A percentile compares a stretch with the other conserved stretches of the same genome.
phyloP scores from a whole-genome alignment of 2,329 filamentous ascomycete genomes.

The Dactylellina cionopaga region DNA sequence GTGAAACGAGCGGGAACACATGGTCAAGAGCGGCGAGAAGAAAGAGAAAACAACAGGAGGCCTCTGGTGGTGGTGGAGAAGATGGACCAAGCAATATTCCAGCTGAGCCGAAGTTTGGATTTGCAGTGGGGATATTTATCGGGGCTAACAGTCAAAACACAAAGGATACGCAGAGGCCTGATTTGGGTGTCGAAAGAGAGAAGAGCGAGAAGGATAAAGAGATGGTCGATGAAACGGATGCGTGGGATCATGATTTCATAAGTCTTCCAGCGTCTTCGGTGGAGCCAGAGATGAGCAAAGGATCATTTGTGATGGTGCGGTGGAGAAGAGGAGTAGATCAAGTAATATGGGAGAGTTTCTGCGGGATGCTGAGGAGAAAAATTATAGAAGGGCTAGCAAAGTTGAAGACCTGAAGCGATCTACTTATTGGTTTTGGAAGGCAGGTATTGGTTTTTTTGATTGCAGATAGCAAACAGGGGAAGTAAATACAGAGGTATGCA shows the following conservation, averaged over 20 bases:
- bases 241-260: conserved; percentile 66
- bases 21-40: conserved; percentile 64
- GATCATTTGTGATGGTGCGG: conserved; percentile 67
- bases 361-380: conserved; percentile 76
- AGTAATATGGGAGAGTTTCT: conserved; percentile 85
- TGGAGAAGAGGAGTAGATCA: conserved; percentile 81
- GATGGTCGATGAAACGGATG: conserved; percentile 62
- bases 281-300: conserved; percentile 60
- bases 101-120: conserved; percentile 68
- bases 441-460: background rate
- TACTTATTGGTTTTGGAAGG: no score
- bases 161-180: conserved; percentile 57
- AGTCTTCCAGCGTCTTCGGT: conserved; percentile 60
- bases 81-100: conserved; percentile 70
- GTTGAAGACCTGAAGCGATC: conserved; percentile 10
- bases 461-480: no score
- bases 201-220: conserved; percentile 59
- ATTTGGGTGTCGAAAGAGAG: conserved; percentile 51
- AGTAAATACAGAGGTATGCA: no score
- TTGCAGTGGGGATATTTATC: conserved; percentile 64
- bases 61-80: conserved; percentile 55
- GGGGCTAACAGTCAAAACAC: conserved; percentile 59
- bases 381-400: conserved; percentile 55
- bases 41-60: conserved; percentile 58
- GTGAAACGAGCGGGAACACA: conserved; percentile 53